Percentiles rank a stretch among this genome's conserved stretches.
Conservation (phyloP, 2,329 filamentous ascomycete species). For the Calonectria honghensis region DNA sequence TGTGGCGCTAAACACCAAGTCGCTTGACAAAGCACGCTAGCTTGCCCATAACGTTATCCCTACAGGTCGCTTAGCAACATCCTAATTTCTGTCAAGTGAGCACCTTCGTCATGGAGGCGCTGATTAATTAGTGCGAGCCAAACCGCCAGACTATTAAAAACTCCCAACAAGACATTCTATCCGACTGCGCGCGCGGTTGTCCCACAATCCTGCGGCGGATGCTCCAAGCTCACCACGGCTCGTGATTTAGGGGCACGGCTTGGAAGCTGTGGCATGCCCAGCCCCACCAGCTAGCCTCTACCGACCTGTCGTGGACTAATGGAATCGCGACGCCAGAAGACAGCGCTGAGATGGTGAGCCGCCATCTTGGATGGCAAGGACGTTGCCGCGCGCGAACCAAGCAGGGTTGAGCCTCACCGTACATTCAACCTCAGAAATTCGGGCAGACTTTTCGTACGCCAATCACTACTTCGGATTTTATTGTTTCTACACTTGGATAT, state of each 20-base stretch:
- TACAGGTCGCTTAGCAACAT: background rate
- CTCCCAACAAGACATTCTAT: background rate
- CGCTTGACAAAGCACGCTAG: background rate
- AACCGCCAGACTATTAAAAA: no score
- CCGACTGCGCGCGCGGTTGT: conserved; percentile 3
- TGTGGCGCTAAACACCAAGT: background rate
- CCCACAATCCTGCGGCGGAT: background rate
- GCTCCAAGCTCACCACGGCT: background rate
- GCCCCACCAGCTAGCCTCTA: background rate
- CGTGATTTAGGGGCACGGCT: background rate
- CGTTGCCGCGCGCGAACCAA: no score
- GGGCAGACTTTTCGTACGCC: conserved; percentile 7
- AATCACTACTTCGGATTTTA: no score
- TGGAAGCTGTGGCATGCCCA: background rate
- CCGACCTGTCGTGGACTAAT: background rate
- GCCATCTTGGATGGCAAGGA: no score
- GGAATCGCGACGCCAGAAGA: background rate
- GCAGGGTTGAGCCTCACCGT: background rate
- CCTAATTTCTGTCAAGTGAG: background rate
- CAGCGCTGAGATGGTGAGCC: background rate
- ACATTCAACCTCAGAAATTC: background rate
- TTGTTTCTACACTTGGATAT: background rate
- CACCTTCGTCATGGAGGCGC: background rate
- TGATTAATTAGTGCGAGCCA: background rate
- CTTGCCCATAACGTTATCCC: background rate